Evolutionary conservation across 805 yeast genomes (phyloP), one percentile per base, ranked within the genome.

Genomic region (Candida easanensis): DNA sequence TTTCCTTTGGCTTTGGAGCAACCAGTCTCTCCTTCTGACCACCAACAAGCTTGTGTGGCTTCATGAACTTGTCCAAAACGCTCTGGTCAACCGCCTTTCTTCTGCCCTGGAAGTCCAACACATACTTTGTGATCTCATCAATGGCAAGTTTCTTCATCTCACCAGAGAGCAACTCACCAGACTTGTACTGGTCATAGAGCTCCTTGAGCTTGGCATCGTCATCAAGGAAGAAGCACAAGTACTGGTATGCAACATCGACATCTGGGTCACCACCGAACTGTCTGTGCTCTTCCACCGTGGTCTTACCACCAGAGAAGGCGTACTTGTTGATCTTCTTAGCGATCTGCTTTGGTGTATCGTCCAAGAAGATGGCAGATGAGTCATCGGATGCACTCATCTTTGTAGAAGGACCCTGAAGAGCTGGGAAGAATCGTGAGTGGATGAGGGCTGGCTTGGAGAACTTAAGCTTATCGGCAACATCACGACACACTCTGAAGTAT

Each of bases 351-450:
- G 95, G 79, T 2, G 97, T 87, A 65, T 93, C 99, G 45, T 89
- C 90, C 93, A 93, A 84, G 71, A 84, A 93, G 53, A 93, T 89
- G 6, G 99, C 93, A 31, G 91, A 78, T 44, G 87, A 82, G 49
- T 86, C 88, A 64, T 86, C 93, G 11, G 93, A 82, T 4, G 99
- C 98, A 48, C 95, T 84, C 99, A 93, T 93, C 70, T 93, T 93
- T 31, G 97, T 86, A 14, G 89, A 77, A 4, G 98, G 83, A 42
- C 99, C 99, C 73, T 93, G 98, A 55, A 91, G 71, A 41, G 99
- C 98, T 35, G 99, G 99, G 85, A 93, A 93, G 68, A 93, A 93
- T 66, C 87, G 84, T 42, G 99, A 82, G 67, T 93, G 98, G 51
- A 93, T 73, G 62, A 93, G 76, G 9, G 97, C 80, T 16, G 98